These are phyloP conservation scores for Phytophthora fragariae DNA, from an alignment of 352 stramenopile genomes.

Conservation along the genomic window DNA sequence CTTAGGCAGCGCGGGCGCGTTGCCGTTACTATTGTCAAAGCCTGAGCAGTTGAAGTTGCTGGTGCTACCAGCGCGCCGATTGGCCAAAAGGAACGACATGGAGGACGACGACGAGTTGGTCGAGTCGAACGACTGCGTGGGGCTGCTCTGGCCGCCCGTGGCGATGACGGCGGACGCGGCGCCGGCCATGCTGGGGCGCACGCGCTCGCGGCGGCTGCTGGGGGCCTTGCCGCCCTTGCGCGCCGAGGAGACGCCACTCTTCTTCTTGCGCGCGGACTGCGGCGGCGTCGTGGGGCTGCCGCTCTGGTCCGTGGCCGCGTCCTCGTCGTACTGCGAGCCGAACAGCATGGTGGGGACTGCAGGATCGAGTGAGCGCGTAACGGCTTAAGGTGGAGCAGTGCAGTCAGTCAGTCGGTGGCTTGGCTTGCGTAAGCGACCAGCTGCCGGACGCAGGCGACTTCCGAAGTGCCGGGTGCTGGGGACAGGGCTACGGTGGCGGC, in stretches of 20 bases:
- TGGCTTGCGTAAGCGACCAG: constrained; percentile 1
- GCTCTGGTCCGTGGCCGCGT: constrained; percentile 45
- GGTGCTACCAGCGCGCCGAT: constrained; percentile 21
- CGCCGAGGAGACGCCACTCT: constrained; percentile 1
- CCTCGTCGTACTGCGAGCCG: constrained; percentile 62
- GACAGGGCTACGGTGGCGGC: neutral
- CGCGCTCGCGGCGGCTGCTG: constrained; percentile 17
- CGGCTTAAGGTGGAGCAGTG: neutral
- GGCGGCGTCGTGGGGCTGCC: constrained; percentile 45
- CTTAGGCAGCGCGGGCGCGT: constrained; percentile 26
- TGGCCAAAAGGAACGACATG: constrained; percentile 30
- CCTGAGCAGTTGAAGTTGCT: constrained; percentile 30
- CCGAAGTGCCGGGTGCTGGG: constrained; percentile 13
- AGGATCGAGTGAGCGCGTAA: neutral
- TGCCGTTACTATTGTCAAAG: constrained; percentile 1
- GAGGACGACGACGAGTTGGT: constrained; percentile 48
- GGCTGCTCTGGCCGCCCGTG: constrained; percentile 20
- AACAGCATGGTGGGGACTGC: constrained; percentile 47
- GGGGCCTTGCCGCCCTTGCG: constrained; percentile 23
- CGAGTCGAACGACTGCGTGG: constrained; percentile 45
- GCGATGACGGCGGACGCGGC: constrained; percentile 30
- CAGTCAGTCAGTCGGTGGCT: neutral
- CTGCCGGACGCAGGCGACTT: constrained; percentile 8
- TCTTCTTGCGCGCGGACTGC: constrained; percentile 50
- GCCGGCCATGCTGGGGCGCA: constrained; percentile 29